Evolutionary conservation across 768 basidiomycete genomes (phyloP), one percentile per base, ranked within the genome.

Genomic region (Mycena filopes): DNA sequence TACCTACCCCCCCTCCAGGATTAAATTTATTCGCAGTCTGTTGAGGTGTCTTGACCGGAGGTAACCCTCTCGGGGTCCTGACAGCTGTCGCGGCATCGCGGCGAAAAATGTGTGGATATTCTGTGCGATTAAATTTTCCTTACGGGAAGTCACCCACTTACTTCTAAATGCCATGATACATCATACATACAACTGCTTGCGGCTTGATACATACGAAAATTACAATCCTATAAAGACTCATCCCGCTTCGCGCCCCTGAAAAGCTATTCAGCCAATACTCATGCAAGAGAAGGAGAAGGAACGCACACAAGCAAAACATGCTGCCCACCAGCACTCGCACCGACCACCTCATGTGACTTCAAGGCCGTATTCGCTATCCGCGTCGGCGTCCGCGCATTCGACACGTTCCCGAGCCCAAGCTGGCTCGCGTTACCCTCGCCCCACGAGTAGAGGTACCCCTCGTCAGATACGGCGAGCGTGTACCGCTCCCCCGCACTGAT

Each of bases 401-500:
- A 55, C 11, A 54, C 51, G n/a, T 43, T 47, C 36, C 68, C 68
- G 20, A 70, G 61, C 42, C 68, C 68, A 20, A 67, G 57, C 50
- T 67, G 69, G 42, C 46, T 63, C 25, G 60, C 50, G 40, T 57
- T 67, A n/a, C 69, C 69, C 41, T 63, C 69, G 16, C 69, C 66
- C 69, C 66, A 70, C 23, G 69, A 36, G 28, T 70, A 70, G 29
- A 65, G 41, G 3, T 49, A 8, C 26, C 66, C 66, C 21, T 26
- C 38, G 20, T 59, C 61, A 15, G 53, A 63, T 21, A 62, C 45
- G 6, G 66, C 69, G n/a, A 70, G 55, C 43, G 55, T 67, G 33
- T 70, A 67, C 6, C 68, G 59, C 45, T 56, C 65, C 29, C 61
- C 66, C 28, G 65, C 66, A 29, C 47, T 46, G 33, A 64, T 67